Conservation (phyloP, 352 stramenopile species). For the Phytophthora citrophthora region DNA sequence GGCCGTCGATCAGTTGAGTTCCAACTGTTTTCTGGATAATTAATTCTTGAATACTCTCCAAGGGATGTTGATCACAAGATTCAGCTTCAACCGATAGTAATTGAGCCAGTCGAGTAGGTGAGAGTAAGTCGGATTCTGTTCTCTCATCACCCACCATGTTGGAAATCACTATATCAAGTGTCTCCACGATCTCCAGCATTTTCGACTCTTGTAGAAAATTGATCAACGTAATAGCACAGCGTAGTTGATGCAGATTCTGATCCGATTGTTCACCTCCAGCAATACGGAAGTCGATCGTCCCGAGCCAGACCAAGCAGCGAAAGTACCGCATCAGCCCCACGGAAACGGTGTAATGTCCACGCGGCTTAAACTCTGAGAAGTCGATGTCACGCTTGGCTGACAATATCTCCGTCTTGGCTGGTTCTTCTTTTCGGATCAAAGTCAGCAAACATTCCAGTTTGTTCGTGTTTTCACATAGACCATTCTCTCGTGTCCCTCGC, state of each 20-base stretch:
- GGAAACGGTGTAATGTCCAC: not conserved
- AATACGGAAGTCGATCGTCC: not conserved
- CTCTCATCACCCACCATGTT: constrained; percentile 13
- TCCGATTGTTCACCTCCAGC: constrained; percentile 6
- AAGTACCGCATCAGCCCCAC: constrained; percentile 20
- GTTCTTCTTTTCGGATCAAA: constrained; percentile 7
- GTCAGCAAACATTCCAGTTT: constrained; percentile 1
- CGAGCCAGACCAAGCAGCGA: constrained; percentile 26
- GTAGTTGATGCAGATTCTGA: constrained; percentile 20
- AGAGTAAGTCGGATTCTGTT: constrained; percentile 22
- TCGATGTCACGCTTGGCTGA: constrained; percentile 13
- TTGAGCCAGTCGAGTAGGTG: not conserved
- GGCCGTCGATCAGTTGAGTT: too few species aligned
- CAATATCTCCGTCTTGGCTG: not conserved
- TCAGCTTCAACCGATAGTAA: not conserved
- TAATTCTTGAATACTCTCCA: too few species aligned
- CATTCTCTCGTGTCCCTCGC: not conserved
- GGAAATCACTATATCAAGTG: constrained; percentile 21
- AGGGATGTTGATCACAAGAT: not conserved
- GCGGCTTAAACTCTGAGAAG: constrained; percentile 22
- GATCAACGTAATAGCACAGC: constrained; percentile 18
- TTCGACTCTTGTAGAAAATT: constrained; percentile 11
- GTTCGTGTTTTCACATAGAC: not conserved
- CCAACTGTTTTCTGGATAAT: too few species aligned
- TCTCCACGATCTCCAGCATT: not conserved